Evolutionary conservation across 75 land plant genomes (phyloP), one percentile per base, ranked within the genome.

Genomic region (Cunninghamia lanceolata): DNA sequence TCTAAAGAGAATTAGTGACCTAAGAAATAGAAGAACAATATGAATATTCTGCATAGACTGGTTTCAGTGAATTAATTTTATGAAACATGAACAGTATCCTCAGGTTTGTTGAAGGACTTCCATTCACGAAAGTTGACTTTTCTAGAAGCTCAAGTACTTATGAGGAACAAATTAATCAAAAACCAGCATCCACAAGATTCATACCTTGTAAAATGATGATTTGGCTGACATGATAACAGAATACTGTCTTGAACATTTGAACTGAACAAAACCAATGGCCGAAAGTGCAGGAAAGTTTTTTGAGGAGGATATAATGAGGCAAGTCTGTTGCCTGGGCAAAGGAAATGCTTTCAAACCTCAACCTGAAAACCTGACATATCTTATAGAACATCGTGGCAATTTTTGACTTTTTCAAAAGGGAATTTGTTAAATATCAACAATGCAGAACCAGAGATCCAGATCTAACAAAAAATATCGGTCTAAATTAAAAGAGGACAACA

Each of bases 51-150:
- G 28, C 68, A 63, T 63, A 7, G 21, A 63, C n/a, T 63, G 28
- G 28, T 25, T 63, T 63, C n/a, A 63, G 28, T 21, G 68, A 63
- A n/a, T 63, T 63, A 63, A 25, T 25, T 63, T 63, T 63, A 63
- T 7, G 28, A 63, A 63, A 63, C n/a, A 63, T 21, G 68, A 50
- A 11, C 52, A 50, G 52, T 25, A 63, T 95, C 95, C 80, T 96
- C 95, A 84, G 99, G 99, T 86, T 96, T 96, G 85, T 98, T 95
- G 88, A 93, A 98, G 36, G 99, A 88, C 85, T 98, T 95, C 13
- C 96, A 90, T 54, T 34, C 36, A 32, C 9, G 35, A 7, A 71
- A 32, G 75, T 32, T 30, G 15, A 71, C 75, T 70, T 28, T 59
- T 59, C 68, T 19, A 59, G 28, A 59, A 17, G 68, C 68, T 59